Conservation (phyloP, 1,284 basidiomycete genomes). For the Sanghuangporus sanghuang region DNA sequence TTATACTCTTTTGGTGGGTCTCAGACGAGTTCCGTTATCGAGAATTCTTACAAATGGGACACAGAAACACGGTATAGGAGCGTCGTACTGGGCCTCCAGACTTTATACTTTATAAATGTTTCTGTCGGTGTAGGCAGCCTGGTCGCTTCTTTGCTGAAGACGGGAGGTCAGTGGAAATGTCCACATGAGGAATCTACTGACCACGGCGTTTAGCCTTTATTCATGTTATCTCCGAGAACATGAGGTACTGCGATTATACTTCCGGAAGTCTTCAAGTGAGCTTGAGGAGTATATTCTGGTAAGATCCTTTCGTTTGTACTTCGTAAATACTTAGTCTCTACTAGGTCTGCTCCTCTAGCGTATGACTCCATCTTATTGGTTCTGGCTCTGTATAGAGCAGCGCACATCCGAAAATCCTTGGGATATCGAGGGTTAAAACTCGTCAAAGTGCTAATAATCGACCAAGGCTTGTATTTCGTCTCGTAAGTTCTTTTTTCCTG, state of each 20-base stretch:
- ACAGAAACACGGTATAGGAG: neutral
- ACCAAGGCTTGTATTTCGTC: neutral
- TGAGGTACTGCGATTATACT: neutral
- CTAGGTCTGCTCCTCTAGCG: neutral
- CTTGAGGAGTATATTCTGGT: neutral
- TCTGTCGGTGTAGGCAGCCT: neutral
- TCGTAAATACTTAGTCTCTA: neutral
- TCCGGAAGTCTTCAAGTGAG: neutral
- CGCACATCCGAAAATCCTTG: neutral
- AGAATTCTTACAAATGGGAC: neutral
- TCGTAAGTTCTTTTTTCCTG: neutral
- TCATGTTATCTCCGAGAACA: neutral
- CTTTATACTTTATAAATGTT: neutral
- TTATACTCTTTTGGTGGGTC: neutral
- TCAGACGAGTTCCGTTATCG: neutral
- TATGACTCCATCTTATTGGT: neutral
- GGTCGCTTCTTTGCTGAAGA: neutral
- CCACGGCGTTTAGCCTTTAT: neutral
- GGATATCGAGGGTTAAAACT: neutral
- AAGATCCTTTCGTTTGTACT: neutral
- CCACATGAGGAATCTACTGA: neutral
- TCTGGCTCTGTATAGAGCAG: neutral
- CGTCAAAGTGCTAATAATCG: neutral
- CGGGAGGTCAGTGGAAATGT: neutral
- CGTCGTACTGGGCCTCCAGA: neutral